A percentile compares a stretch with the other conserved stretches of the same genome.
Conservation (phyloP, 345 rosid genomes). For the Rhodamnia rubescens region DNA sequence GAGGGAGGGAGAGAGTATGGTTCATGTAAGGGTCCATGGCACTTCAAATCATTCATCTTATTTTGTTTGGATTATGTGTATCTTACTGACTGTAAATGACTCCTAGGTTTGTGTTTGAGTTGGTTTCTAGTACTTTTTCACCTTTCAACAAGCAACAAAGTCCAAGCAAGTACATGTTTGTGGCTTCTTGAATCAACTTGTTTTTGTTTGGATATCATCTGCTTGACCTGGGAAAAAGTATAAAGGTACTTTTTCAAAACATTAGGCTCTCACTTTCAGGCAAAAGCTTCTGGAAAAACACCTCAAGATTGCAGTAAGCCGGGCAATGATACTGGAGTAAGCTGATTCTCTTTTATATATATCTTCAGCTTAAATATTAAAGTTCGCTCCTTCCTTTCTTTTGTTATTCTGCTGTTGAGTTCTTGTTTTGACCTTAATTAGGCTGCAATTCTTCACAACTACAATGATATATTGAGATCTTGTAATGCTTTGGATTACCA, state of each 20-base stretch:
- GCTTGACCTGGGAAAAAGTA: not conserved
- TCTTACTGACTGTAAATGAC: not conserved
- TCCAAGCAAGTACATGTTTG: not conserved
- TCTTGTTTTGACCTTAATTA: slow-evolving; percentile 29
- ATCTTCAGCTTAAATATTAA: not conserved
- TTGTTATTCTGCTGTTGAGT: slow-evolving; percentile 7
- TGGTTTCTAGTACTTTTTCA: not conserved
- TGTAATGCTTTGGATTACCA: slow-evolving; percentile 95
- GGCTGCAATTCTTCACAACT: slow-evolving; percentile 68
- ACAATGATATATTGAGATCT: slow-evolving; percentile 53
- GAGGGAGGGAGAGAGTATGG: not conserved
- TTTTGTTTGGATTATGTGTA: not conserved
- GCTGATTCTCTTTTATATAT: slow-evolving; percentile 14
- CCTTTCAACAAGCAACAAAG: not conserved
- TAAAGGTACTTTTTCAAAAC: not conserved
- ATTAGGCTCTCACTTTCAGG: slow-evolving; percentile 32
- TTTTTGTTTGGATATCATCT: not conserved
- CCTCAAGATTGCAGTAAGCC: slow-evolving; percentile 43
- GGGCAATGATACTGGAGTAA: slow-evolving; percentile 77
- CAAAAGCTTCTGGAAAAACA: slow-evolving; percentile 81
- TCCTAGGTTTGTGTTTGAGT: not conserved
- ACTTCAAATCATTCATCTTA: not conserved
- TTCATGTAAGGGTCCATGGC: not conserved
- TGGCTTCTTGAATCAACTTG: not conserved
- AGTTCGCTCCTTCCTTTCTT: not conserved